Conservation (phyloP, 116 monocot genomes). For the Cymodocea nodosa region DNA sequence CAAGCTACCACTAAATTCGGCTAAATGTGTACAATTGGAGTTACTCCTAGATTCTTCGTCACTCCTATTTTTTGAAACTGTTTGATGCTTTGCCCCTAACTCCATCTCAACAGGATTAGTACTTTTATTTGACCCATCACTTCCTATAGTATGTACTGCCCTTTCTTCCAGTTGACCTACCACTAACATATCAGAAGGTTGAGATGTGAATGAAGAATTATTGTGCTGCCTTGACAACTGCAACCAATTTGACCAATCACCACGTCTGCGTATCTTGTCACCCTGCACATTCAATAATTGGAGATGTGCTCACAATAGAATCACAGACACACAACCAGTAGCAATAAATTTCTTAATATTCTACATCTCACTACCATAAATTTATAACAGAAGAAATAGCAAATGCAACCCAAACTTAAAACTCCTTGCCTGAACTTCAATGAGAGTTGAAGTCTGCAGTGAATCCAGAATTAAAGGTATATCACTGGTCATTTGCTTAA, state of each 20-base stretch:
- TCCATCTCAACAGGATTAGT: not conserved
- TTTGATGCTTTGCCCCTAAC: not conserved
- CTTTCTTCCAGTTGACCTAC: constrained; percentile 16
- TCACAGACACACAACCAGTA: not conserved
- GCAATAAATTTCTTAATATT: too few relatives aligned
- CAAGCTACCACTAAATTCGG: constrained; percentile 6
- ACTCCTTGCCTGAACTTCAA: constrained; percentile 68
- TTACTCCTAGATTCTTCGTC: not conserved
- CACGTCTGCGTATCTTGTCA: constrained; percentile 63
- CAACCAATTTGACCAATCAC: constrained; percentile 66
- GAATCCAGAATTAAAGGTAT: constrained; percentile 77
- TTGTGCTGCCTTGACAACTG: constrained; percentile 5
- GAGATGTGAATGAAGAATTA: constrained; percentile 11
- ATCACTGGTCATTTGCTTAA: constrained; percentile 66
- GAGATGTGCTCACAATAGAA: not conserved
- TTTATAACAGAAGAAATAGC: not conserved
- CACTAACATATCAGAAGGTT: constrained; percentile 12
- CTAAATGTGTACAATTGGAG: constrained; percentile 3
- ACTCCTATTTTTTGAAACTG: not conserved
- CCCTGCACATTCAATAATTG: constrained; percentile 23
- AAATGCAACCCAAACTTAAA: too few relatives aligned
- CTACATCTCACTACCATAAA: not conserved
- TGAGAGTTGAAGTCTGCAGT: constrained; percentile 39
- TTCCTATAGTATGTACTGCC: not conserved
- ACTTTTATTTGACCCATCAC: not conserved